Evolutionary conservation across 441 rosid species (phyloP), one percentile per base, ranked within the genome.

Genomic region (Jatropha multifida): DNA sequence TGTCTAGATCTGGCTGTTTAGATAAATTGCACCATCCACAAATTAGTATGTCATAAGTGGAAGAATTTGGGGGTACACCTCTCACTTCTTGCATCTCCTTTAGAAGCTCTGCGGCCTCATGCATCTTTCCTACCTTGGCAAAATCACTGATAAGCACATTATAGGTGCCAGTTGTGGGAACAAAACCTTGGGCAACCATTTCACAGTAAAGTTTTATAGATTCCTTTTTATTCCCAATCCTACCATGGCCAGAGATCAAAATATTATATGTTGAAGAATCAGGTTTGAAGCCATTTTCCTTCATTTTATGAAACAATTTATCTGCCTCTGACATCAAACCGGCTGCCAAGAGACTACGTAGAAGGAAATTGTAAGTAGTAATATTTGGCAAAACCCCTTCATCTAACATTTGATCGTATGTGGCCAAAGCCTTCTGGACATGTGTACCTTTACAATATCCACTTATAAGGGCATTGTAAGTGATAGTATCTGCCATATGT

Each of bases 161-260:
- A 71, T 89, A 96, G 65, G 97, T 91, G 83, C 93, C 71, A 72
- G 90, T 87, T 84, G 83, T 85, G 4, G 97, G 99, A 72, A 94
- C 84, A 76, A 90, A 88, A 74, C 98, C 93, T 83, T 86, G 83
- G 14, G 85, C 58, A 68, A 92, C 83, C 99, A 94, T 94, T 81
- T 92, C 88, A 82, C 93, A 94, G 58, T 92, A 94, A 54, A 87
- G 56, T 72, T 65, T 88, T 77, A 92, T 81, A 62, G 89, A 83
- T 82, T 87, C 93, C 83, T 84, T 91, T 81, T 80, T 86, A 70
- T 90, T 90, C 77, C 97, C 97, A 63, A 85, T 80, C 87, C 85
- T 92, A 54, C 85, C 89, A 81, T 90, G 87, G 74, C 96, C 92
- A 73, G 85, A 86, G 65, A 94, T 82, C 79, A 94, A 81, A 63